Percentiles rank a stretch among this genome's conserved stretches.
Evolutionary conservation across 768 basidiomycete species (phyloP).

Genomic region (Cyathus striatus): DNA sequence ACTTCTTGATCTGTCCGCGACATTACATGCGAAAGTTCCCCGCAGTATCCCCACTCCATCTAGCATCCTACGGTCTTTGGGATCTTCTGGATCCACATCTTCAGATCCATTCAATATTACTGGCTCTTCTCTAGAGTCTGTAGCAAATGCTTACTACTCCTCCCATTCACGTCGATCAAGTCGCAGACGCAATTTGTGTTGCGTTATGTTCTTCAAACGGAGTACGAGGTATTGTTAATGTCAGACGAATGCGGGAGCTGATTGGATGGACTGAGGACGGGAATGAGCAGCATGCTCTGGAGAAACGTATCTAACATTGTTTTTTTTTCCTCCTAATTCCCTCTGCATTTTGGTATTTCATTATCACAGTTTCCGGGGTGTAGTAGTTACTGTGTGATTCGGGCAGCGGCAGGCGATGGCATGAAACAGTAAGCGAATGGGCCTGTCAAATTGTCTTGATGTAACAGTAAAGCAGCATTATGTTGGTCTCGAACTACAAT

Average conservation of each 20-base stretch:
- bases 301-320: no score
- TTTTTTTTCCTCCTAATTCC: no score
- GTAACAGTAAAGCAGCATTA: no score
- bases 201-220: slow-evolving; percentile 45
- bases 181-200: slow-evolving; percentile 77
- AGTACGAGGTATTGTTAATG: slow-evolving; percentile 63
- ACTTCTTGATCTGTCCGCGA: slow-evolving; percentile 75
- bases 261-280: slow-evolving; percentile 53
- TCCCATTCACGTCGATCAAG: slow-evolving; percentile 94
- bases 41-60: slow-evolving; percentile 60
- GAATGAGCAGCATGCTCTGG: background rate
- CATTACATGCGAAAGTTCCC: slow-evolving; percentile 59
- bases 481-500: no score
- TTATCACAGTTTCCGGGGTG: no score
- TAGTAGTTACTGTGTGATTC: no score
- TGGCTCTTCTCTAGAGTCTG: slow-evolving; percentile 49
- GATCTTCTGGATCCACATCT: slow-evolving; percentile 12
- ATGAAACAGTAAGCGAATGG: no score
- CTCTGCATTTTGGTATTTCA: no score
- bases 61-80: slow-evolving; percentile 49
- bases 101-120: slow-evolving; percentile 6
- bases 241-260: slow-evolving; percentile 67
- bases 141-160: slow-evolving; percentile 82
- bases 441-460: no score
- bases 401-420: no score